Conservation (phyloP, 495 filamentous ascomycete genomes). For the Bathelium albidoporum region DNA sequence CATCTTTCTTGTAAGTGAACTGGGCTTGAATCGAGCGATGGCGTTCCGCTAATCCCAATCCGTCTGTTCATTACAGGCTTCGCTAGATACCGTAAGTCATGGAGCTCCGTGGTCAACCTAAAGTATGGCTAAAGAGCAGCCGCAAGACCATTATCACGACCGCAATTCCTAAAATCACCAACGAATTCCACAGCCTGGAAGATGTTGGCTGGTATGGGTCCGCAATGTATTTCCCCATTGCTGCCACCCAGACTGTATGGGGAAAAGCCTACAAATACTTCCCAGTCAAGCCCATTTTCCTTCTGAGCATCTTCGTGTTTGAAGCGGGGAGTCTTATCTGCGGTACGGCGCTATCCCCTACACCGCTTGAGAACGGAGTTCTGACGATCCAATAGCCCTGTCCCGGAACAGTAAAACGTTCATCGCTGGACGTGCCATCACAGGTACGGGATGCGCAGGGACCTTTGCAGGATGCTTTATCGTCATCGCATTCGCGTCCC, state of each 20-base stretch:
- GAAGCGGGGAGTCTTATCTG: slow-evolving; percentile 12
- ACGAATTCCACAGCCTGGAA: slow-evolving; percentile 36
- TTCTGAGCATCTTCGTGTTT: slow-evolving; percentile 3
- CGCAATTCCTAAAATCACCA: slow-evolving; percentile 42
- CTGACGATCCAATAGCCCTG: no score
- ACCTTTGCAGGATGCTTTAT: slow-evolving; percentile 20
- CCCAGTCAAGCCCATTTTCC: slow-evolving; percentile 34
- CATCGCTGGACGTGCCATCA: slow-evolving; percentile 19
- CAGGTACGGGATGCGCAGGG: slow-evolving; percentile 18
- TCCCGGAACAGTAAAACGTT: slow-evolving; percentile 12
- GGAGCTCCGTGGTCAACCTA: no score
- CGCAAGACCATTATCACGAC: background rate
- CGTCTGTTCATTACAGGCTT: no score
- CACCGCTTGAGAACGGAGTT: no score
- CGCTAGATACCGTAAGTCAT: no score
- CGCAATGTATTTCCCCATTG: slow-evolving; percentile 44
- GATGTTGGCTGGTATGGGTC: slow-evolving; percentile 47
- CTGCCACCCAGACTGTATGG: slow-evolving; percentile 42
- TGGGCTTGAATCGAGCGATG: no score
- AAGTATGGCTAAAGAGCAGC: no score
- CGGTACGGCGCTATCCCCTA: no score
- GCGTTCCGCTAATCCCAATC: no score
- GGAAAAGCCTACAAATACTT: slow-evolving; percentile 47
- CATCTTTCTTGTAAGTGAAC: slow-evolving; percentile 1
- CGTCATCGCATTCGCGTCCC: slow-evolving; percentile 24